Evolutionary conservation across 768 basidiomycete genomes (phyloP).

Genomic region (Podaxis carcinomalis): DNA sequence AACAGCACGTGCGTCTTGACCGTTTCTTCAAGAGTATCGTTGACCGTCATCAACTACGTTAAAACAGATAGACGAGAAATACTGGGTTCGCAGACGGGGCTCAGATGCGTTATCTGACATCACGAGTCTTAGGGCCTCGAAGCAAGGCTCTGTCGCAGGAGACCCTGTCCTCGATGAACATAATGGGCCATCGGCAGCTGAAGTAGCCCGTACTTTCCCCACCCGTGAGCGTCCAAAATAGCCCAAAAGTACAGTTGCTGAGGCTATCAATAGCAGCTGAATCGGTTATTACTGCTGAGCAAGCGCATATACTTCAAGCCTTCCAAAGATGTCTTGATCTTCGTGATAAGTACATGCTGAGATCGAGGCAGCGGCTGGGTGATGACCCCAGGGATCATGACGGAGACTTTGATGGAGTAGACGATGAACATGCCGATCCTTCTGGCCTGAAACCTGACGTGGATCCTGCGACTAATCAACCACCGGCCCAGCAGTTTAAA

Average conservation of each 20-base stretch:
- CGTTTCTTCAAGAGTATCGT: not conserved
- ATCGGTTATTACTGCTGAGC: slow-evolving; percentile 38
- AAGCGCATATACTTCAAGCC: slow-evolving; percentile 56
- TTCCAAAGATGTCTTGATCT: slow-evolving; percentile 85
- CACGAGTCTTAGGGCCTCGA: slow-evolving; percentile 29
- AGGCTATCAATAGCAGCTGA: slow-evolving; percentile 15
- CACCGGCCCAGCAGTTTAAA: slow-evolving; percentile 25
- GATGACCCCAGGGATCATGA: slow-evolving; percentile 95
- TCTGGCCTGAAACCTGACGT: slow-evolving; percentile 65
- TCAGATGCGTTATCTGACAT: slow-evolving; percentile 51
- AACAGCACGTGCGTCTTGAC: slow-evolving; percentile 57
- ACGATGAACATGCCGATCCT: slow-evolving; percentile 57
- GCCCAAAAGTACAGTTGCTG: not conserved
- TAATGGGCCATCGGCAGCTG: slow-evolving; percentile 24
- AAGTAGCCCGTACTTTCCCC: slow-evolving; percentile 23
- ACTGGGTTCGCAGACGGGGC: slow-evolving; percentile 57
- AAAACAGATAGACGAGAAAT: slow-evolving; percentile 69
- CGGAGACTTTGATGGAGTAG: slow-evolving; percentile 64
- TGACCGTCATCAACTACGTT: slow-evolving; percentile 3
- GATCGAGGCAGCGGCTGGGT: slow-evolving; percentile 86
- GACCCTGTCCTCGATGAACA: slow-evolving; percentile 29
- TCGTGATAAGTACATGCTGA: slow-evolving; percentile 91
- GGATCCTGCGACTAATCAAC: slow-evolving; percentile 21
- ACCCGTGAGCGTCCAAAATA: slow-evolving; percentile 19
- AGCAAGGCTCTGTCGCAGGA: slow-evolving; percentile 18